Conservation (phyloP, 495 filamentous ascomycete genomes). For the Lasiosphaeria ovina region DNA sequence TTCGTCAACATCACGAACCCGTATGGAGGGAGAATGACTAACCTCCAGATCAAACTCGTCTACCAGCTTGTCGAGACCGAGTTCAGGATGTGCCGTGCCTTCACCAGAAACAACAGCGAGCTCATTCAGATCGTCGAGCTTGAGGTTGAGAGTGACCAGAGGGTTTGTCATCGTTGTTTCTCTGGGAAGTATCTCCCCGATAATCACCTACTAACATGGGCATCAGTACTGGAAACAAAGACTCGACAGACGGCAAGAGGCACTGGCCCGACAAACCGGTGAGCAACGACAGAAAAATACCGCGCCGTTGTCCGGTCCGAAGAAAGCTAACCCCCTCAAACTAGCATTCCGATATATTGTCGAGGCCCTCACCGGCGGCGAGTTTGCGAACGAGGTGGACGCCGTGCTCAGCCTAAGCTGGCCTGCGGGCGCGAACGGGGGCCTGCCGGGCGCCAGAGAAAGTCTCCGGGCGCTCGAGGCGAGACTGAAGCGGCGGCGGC, state of each 20-base stretch:
- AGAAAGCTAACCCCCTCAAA: not conserved
- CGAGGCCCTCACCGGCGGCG: not conserved
- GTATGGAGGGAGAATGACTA: slow-evolving; percentile 16
- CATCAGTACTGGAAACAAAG: not conserved
- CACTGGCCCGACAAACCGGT: slow-evolving; percentile 4
- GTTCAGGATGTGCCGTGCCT: slow-evolving; percentile 25
- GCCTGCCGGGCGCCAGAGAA: not conserved
- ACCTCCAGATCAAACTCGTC: slow-evolving; percentile 48
- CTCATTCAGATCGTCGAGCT: not conserved
- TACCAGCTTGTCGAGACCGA: slow-evolving; percentile 29
- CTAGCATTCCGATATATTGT: not conserved
- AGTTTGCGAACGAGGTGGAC: not conserved
- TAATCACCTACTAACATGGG: not conserved
- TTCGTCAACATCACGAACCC: slow-evolving; percentile 15
- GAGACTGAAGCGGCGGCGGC: slow-evolving; percentile 44
- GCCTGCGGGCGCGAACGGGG: not conserved
- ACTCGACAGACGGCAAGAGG: slow-evolving; percentile 5
- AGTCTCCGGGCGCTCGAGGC: slow-evolving; percentile 25
- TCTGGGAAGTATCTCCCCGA: not conserved
- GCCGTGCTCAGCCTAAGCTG: not conserved
- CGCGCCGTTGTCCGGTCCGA: not conserved
- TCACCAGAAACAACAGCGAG: not conserved
- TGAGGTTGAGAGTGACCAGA: not conserved
- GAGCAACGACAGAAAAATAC: slow-evolving; percentile 17
- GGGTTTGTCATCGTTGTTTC: not conserved